Conservation (phyloP, 2,329 filamentous ascomycete genomes). For the Fulvia fulva region DNA sequence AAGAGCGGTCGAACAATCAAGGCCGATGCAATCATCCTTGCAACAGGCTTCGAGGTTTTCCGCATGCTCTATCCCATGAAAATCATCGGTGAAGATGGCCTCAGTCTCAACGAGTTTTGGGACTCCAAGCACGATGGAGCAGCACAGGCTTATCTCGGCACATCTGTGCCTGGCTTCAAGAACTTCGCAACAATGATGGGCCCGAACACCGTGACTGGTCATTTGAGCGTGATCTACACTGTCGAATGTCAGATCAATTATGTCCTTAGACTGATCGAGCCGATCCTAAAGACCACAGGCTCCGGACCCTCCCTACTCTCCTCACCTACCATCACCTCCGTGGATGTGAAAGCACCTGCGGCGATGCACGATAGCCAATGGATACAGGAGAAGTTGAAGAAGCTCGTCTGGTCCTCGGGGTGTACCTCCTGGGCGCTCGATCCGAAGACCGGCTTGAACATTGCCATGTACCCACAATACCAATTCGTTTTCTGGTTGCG, state of each 20-base stretch:
- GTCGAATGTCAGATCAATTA: slow-evolving; percentile 53
- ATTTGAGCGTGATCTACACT: slow-evolving; percentile 49
- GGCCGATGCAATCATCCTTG: slow-evolving; percentile 48
- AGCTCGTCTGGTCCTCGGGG: slow-evolving; percentile 48
- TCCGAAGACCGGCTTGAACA: slow-evolving; percentile 45
- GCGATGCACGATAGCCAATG: slow-evolving; percentile 35
- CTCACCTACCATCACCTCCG: slow-evolving; percentile 26
- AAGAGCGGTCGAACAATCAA: slow-evolving; percentile 36
- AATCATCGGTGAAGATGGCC: slow-evolving; percentile 42
- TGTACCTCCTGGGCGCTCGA: slow-evolving; percentile 54
- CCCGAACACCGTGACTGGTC: slow-evolving; percentile 47
- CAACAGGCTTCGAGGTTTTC: slow-evolving; percentile 49
- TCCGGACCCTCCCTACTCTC: slow-evolving; percentile 27
- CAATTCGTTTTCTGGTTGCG: slow-evolving; percentile 49
- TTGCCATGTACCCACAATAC: slow-evolving; percentile 52
- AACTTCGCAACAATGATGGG: slow-evolving; percentile 43
- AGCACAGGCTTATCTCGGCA: slow-evolving; percentile 48
- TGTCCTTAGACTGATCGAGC: slow-evolving; percentile 39
- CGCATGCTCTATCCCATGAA: slow-evolving; percentile 47
- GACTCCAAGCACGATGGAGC: slow-evolving; percentile 31
- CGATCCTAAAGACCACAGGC: slow-evolving; percentile 38
- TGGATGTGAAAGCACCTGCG: slow-evolving; percentile 38
- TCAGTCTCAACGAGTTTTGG: slow-evolving; percentile 41
- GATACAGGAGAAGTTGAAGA: slow-evolving; percentile 41
- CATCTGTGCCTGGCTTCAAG: slow-evolving; percentile 45